Evolutionary conservation across 2,329 filamentous ascomycete genomes (phyloP).

Genomic region (Zopfia rhizophila): DNA sequence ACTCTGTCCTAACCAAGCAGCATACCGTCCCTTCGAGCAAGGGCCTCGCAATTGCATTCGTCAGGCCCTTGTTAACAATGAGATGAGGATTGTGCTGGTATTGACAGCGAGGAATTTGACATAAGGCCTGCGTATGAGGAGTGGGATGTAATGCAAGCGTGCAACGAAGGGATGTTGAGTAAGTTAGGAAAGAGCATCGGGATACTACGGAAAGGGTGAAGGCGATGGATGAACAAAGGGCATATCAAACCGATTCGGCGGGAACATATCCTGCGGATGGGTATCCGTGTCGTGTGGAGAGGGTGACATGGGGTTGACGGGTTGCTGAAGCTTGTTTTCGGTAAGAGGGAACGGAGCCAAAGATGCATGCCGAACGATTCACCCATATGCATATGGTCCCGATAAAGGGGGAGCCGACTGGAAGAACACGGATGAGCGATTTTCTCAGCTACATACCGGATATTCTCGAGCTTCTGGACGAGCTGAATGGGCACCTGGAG

Average conservation of each 20-base stretch:
- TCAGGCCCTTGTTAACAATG: slow-evolving; percentile 62
- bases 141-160: slow-evolving; percentile 17
- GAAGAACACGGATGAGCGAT: too few relatives aligned
- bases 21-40: slow-evolving; percentile 63
- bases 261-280: slow-evolving; percentile 15
- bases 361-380: too few relatives aligned
- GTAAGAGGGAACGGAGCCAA: too few relatives aligned
- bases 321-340: too few relatives aligned
- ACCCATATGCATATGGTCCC: too few relatives aligned
- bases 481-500: too few relatives aligned
- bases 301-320: too few relatives aligned
- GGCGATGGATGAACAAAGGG: slow-evolving; percentile 10
- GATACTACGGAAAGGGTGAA: neutral
- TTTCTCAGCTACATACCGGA: too few relatives aligned
- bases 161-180: neutral
- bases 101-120: slow-evolving; percentile 60
- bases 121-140: slow-evolving; percentile 39
- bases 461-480: too few relatives aligned
- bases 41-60: slow-evolving; percentile 65
- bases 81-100: slow-evolving; percentile 60
- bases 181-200: slow-evolving; percentile 1
- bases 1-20: slow-evolving; percentile 43
- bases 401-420: too few relatives aligned
- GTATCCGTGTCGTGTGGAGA: slow-evolving; percentile 13
- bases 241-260: slow-evolving; percentile 15